Evolutionary conservation across 2,329 filamentous ascomycete genomes (phyloP), one percentile per base, ranked within the genome.

Genomic region (Zymoseptoria passerinii): DNA sequence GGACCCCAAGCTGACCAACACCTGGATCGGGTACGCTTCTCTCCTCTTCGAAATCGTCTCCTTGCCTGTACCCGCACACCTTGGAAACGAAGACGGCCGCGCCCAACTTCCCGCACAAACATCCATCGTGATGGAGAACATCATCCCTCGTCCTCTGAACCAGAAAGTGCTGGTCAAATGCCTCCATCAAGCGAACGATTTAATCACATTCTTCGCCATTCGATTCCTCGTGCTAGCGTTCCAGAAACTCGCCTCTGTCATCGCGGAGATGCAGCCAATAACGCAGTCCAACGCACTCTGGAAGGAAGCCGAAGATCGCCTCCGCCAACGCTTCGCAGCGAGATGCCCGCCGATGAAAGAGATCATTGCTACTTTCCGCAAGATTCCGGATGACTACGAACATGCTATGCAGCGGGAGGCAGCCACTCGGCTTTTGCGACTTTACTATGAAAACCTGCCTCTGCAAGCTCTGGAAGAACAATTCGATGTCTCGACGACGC

Each of bases 11-110:
- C 80, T 95, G 4, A 94, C 91, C 2, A 86, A 91, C 50, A 94
- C 91, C 0, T 99, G 94, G 94, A 89, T 97, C 65, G 92, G 92
- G 49, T 96, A 95, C 70, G 90, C 91, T 0, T 85, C 91, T 0
- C 90, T 97, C 62, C 76, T 99, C 4, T 95, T 95, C 73, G 88
- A 88, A 61, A 84, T 86, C 1, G 84, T 96, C 51, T 82, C 87
- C 58, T 77, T 95, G 40, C 84, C 86, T 1, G 78, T 96, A 1
- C 92, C 92, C 1, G 70, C 77, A 27, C 82, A 82, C 60, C 90
- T 92, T 68, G 90, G 90, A 10, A 83, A 85, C 65, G 78, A 55
- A 10, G 55, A 62, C 1, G 62, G 56, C 49, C 87, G 84, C 62
- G 83, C 85, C 23, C 74, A 78, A 18, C 76, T 86, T 13, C 92